Evolutionary conservation across 2,329 filamentous ascomycete genomes (phyloP).

Genomic region (Chaetomium sp.): DNA sequence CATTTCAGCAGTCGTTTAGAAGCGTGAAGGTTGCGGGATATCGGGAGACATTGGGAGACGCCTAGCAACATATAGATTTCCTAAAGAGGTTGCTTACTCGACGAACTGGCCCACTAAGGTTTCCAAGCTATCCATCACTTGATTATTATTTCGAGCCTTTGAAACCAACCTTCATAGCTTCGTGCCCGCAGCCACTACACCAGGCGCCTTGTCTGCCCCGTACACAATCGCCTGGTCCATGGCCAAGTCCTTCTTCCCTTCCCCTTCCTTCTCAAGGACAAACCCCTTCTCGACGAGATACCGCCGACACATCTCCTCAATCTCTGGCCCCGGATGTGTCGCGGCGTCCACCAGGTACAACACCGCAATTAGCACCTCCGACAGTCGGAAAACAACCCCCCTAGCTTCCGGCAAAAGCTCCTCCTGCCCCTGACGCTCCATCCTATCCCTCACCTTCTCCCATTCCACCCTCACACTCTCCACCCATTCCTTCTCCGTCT

Average conservation of each 20-base stretch:
- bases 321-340: slow-evolving; percentile 31
- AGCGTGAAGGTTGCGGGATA: no score
- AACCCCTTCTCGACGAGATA: slow-evolving; percentile 32
- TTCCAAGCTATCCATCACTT: neutral
- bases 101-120: no score
- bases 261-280: neutral
- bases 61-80: no score
- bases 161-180: slow-evolving; percentile 4
- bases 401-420: slow-evolving; percentile 42
- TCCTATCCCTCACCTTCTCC: slow-evolving; percentile 32
- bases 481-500: slow-evolving; percentile 26
- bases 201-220: slow-evolving; percentile 10
- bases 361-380: slow-evolving; percentile 39
- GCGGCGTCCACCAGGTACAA: slow-evolving; percentile 37
- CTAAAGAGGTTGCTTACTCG: no score
- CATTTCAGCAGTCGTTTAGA: no score
- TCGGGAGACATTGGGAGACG: no score
- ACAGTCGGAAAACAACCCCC: slow-evolving; percentile 37
- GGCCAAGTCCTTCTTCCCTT: slow-evolving; percentile 10
- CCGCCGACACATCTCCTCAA: slow-evolving; percentile 34
- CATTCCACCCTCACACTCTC: slow-evolving; percentile 33
- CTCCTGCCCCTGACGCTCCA: slow-evolving; percentile 32
- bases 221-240: slow-evolving; percentile 25
- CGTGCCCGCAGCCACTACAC: neutral
- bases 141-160: neutral